phyloP scores from a whole-genome alignment of 2,329 filamentous ascomycete genomes.

The Ilyonectria sp. region DNA sequence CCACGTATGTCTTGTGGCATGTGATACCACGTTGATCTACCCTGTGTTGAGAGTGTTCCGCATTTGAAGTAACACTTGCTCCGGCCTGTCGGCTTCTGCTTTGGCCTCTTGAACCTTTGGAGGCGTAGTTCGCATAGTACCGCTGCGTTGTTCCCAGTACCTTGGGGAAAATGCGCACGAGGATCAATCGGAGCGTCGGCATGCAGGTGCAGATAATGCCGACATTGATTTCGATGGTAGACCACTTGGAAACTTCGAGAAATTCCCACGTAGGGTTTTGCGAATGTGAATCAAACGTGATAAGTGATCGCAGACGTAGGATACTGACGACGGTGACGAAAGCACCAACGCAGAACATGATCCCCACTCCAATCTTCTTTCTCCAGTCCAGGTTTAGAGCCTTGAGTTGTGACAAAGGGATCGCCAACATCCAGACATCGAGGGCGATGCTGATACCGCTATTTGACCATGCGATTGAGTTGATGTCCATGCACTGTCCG shows the following conservation, averaged over 20 bases:
- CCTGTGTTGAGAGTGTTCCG: constrained; percentile 38
- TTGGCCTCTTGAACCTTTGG: constrained; percentile 26
- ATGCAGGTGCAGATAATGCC: too few relatives aligned
- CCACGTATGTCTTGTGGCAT: constrained; percentile 53
- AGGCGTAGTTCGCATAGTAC: constrained; percentile 48
- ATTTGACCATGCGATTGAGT: constrained; percentile 65
- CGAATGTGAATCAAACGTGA: too few relatives aligned
- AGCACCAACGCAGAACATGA: constrained; percentile 68
- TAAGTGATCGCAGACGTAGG: too few relatives aligned
- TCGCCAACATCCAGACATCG: constrained; percentile 67
- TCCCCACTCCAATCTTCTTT: constrained; percentile 49
- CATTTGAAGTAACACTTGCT: constrained; percentile 44
- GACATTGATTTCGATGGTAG: constrained; percentile 51
- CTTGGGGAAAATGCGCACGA: too few relatives aligned
- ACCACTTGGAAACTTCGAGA: constrained; percentile 54
- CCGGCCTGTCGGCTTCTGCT: constrained; percentile 34
- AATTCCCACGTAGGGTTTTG: neutral
- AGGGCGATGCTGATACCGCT: constrained; percentile 67
- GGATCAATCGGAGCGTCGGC: too few relatives aligned
- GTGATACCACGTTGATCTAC: constrained; percentile 49
- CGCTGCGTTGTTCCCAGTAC: constrained; percentile 48
- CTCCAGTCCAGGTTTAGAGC: constrained; percentile 58
- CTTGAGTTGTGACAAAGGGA: constrained; percentile 64
- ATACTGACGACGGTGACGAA: constrained; percentile 56
- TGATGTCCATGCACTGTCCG: constrained; percentile 66